Evolutionary conservation across 1,284 basidiomycete genomes (phyloP), one percentile per base, ranked within the genome.

Genomic region (Ustilago crameri): DNA sequence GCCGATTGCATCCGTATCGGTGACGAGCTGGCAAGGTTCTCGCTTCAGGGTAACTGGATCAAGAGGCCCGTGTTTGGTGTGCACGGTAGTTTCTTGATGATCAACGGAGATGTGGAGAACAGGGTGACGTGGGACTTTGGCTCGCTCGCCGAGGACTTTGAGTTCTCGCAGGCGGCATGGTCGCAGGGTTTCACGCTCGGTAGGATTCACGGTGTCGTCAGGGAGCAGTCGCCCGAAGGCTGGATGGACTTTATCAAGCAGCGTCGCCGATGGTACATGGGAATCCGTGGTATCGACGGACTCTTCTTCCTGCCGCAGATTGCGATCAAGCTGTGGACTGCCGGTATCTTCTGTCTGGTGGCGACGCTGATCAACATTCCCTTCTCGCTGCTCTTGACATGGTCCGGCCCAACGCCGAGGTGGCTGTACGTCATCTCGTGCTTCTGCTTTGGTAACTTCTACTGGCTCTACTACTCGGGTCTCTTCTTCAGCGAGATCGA

Each of bases 81-180:
- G 5, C 84, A 85, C 74, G 84, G 84, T 37, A 84, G 83, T 9
- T 85, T 85, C 78, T 64, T 85, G 44, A 76, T 85, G 78, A 84
- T 84, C 48, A 85, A 84, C 70, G 84, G 84, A 37, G 83, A 84
- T 68, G 84, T 84, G 63, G 84, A 85, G 70, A 84, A 85, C 71
- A 82, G 82, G 69, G 83, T 83, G 55, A 84, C 83, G 22, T 85
- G 84, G 84, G 82, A 75, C 56, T 78, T 78, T 64, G 69, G 71
- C 14, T 71, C 60, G 27, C 68, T 84, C 44, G 84, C 84, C 41
- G 84, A 85, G 70, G 84, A 85, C 74, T 85, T 85, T 53, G 84
- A 85, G 62, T 85, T 85, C 66, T 84, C 84, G 43, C 84, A 85
- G 70, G 84, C 84, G 47, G 84, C 84, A 7, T 85, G 84, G 84